phyloP scores from a whole-genome alignment of 352 stramenopile genomes.

The Globisporangium recalcitrans region DNA sequence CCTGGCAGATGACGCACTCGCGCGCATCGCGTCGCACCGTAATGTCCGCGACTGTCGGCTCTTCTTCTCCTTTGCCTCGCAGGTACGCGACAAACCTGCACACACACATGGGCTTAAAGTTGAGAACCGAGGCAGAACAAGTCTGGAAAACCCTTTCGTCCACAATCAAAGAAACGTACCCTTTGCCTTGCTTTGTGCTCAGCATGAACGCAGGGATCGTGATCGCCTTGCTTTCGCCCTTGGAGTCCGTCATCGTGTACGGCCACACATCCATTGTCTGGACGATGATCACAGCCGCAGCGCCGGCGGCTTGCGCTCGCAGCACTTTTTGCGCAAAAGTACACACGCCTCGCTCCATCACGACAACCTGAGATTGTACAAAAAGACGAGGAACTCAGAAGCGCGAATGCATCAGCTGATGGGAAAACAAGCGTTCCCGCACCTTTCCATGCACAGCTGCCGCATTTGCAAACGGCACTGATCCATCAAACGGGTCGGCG shows the following conservation, averaged over 20 bases:
- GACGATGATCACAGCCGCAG: constrained; percentile 56
- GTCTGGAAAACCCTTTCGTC: background rate
- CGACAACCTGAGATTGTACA: constrained; percentile 37
- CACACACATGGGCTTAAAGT: too few relatives aligned
- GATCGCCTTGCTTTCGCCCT: constrained; percentile 47
- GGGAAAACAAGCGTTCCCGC: too few relatives aligned
- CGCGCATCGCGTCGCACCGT: constrained; percentile 59
- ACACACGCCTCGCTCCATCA: constrained; percentile 64
- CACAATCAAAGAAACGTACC: constrained; percentile 22
- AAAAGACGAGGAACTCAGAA: background rate
- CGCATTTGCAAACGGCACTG: constrained; percentile 35
- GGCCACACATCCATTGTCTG: constrained; percentile 75
- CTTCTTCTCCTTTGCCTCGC: constrained; percentile 23
- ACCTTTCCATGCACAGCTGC: constrained; percentile 43
- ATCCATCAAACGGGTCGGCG: constrained; percentile 58
- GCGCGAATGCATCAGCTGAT: background rate
- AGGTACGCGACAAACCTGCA: constrained; percentile 61
- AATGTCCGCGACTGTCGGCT: constrained; percentile 34
- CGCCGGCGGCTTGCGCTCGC: constrained; percentile 51
- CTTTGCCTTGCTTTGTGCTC: constrained; percentile 58
- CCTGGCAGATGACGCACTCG: constrained; percentile 81
- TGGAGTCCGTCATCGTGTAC: constrained; percentile 83
- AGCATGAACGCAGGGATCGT: constrained; percentile 79
- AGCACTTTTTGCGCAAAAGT: constrained; percentile 75
- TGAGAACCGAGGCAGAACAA: too few relatives aligned